These are phyloP conservation scores for Chaetomiaceae sp. DNA, from an alignment of 2,329 filamentous ascomycete species.

Conservation along the genomic window DNA sequence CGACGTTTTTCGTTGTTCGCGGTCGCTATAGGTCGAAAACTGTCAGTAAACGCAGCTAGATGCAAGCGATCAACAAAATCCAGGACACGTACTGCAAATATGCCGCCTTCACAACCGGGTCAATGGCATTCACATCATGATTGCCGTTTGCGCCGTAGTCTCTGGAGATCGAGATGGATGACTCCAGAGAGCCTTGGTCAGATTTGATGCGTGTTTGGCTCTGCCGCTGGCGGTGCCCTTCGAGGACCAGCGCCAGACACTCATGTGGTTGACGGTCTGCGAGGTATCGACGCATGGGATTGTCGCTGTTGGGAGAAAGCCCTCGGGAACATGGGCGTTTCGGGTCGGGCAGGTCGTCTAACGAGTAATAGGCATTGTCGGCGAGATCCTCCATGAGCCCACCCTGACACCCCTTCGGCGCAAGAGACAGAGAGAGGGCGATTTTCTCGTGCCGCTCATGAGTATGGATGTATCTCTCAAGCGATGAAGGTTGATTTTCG, in stretches of 20 bases:
- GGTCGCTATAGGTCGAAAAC: neutral
- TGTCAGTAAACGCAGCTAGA: no score
- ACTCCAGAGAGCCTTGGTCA: neutral
- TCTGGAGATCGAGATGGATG: neutral
- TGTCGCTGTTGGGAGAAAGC: no score
- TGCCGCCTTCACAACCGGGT: no score
- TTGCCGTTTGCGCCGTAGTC: no score
- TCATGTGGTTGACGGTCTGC: conserved; percentile 1
- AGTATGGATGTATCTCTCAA: conserved; percentile 4
- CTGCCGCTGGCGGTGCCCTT: neutral
- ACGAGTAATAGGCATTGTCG: neutral
- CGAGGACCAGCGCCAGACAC: neutral
- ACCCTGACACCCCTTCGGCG: no score
- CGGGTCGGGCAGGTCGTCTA: no score
- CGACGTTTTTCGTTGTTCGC: neutral
- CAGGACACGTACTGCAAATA: no score
- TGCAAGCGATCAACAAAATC: no score
- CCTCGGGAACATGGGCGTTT: no score
- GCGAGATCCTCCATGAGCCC: no score
- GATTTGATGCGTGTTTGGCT: neutral
- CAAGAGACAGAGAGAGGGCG: neutral
- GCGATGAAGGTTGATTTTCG: neutral
- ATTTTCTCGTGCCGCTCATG: conserved; percentile 8
- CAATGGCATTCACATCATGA: neutral
- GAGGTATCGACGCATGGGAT: conserved; percentile 3